Base-by-base conservation (phyloP, 495 filamentous ascomycete species). In the Penicillium maclennaniae region DNA sequence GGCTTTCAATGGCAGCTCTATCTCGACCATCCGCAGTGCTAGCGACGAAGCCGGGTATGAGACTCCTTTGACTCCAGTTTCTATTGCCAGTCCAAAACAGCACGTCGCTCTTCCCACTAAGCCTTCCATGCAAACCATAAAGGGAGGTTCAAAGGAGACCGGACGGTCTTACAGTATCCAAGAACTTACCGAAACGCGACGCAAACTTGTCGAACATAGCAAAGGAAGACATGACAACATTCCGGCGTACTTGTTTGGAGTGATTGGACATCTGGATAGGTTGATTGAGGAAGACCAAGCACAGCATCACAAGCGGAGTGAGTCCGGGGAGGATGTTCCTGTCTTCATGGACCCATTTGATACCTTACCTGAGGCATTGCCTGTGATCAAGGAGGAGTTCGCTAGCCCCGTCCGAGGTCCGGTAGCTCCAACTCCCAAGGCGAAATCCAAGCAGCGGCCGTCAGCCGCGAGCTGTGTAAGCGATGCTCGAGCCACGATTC, bases 1-100 rank as follows among this genome's bases (percentile, higher is more conserved):
- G 56, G 91, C 91, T 1, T 97, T 96, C 69, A 90, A 89, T 57
- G 80, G 84, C 21, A 84, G 81, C 31, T 84, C 85, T 0, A 62
- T 87, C 0, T 72, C 79, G 1, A 81, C 77, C 3, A 70, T 61
- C 10, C 69, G 74, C 8, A 69, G 75, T 4, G 69, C 67, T 8
- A 78, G 72, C 19, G 75, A 71, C 26, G 74, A 62, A 27, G 62
- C 56, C n/a, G 68, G 76, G 16, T 53, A 60, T 66, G 80, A 65
- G 50, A 84, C 83, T 9, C 83, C 83, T 19, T 72, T 77, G 1
- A 77, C 79, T 7, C 74, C 77, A 1, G 62, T 78, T 1, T 79
- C 77, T 9, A 66, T 78, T 14, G 53, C 60, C 3, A 69, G 63
- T 20, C 69, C 62, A 0, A 57, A 62, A 8, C 51, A 68, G n/a